phyloP scores from a whole-genome alignment of 179 eudicot species.

The Camellia oleifera region DNA sequence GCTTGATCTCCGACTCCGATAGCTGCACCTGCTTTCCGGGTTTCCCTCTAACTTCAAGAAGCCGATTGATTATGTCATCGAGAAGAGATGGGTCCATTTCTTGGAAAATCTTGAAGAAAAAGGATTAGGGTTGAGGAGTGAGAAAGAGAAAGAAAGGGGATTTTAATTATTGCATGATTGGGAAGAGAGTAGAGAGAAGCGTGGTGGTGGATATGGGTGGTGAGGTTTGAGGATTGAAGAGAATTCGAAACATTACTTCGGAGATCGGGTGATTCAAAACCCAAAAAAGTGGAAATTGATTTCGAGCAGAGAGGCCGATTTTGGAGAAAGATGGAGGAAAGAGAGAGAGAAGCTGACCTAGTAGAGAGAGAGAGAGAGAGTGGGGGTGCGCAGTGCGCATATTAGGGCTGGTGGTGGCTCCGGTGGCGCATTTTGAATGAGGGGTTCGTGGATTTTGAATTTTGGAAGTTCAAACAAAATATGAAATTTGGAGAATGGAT shows the following conservation, averaged over 20 bases:
- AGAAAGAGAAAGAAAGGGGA: neutral
- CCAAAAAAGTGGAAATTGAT: neutral
- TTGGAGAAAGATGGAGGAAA: too few relatives aligned
- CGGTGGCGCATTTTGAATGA: neutral
- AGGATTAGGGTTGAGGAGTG: neutral
- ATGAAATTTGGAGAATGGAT: too few relatives aligned
- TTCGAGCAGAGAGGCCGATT: neutral
- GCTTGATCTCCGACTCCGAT: conserved; percentile 12
- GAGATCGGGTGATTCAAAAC: neutral
- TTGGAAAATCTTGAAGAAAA: neutral
- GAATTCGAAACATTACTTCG: neutral
- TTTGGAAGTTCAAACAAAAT: too few relatives aligned
- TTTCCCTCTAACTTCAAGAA: conserved; percentile 8
- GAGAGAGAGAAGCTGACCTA: neutral
- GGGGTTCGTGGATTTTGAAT: neutral
- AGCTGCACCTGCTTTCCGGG: conserved; percentile 15
- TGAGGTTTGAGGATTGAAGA: neutral
- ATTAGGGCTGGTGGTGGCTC: neutral
- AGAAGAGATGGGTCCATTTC: conserved; percentile 7
- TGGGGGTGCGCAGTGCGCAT: neutral
- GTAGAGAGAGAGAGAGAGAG: neutral
- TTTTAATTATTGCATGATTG: neutral
- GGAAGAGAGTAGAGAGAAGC: neutral
- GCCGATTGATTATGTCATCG: conserved; percentile 16
- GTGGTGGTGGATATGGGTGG: neutral